These are phyloP conservation scores for Mallotus japonicus DNA, from an alignment of 441 rosid genomes.

Conservation along the genomic window DNA sequence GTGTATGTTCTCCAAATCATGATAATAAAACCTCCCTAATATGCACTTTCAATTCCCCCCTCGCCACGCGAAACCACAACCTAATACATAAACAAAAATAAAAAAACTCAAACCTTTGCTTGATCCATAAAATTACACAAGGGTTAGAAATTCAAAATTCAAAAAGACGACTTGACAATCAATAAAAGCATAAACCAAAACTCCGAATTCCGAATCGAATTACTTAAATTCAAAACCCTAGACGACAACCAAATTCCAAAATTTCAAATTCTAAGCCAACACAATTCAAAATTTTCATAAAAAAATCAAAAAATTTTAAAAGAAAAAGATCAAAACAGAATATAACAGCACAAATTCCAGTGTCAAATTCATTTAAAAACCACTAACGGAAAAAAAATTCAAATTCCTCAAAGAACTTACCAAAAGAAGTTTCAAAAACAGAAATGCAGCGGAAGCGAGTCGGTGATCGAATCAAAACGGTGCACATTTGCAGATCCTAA, in stretches of 20 bases:
- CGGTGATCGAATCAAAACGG: constrained; percentile 21
- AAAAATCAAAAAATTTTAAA: constrained; percentile 1
- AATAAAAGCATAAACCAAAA: neutral
- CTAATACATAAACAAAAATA: constrained; percentile 21
- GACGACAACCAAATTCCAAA: neutral
- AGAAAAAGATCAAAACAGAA: neutral
- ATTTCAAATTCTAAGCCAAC: neutral
- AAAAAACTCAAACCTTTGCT: neutral
- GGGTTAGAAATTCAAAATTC: neutral
- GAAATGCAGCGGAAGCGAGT: constrained; percentile 20
- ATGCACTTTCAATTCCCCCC: constrained; percentile 22
- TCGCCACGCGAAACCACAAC: constrained; percentile 25
- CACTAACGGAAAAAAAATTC: neutral
- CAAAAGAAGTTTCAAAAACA: constrained; percentile 33
- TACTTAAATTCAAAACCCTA: constrained; percentile 10
- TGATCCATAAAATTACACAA: neutral
- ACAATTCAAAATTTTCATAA: no score
- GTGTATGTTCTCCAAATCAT: constrained; percentile 59
- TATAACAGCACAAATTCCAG: neutral
- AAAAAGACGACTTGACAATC: neutral
- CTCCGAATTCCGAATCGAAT: neutral
- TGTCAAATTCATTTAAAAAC: no score
- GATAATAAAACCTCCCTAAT: constrained; percentile 30
- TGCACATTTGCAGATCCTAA: constrained; percentile 47
- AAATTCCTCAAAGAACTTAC: constrained; percentile 35